A percentile compares a stretch with the other conserved stretches of the same genome.
Conservation (phyloP, 1,284 basidiomycete species). For the Stygiomarasmius scandens region DNA sequence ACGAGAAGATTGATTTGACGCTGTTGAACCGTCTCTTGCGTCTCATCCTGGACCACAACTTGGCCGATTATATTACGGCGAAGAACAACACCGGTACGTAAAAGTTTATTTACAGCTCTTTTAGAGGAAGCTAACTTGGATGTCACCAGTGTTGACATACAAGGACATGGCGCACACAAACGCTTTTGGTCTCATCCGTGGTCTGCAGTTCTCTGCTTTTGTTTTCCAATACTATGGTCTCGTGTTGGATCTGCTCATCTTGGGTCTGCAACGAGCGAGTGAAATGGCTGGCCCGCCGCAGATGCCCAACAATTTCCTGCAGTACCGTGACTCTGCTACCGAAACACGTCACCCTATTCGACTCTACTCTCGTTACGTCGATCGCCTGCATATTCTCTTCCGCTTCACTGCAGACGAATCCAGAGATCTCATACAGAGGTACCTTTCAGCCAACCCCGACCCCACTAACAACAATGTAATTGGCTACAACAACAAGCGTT, state of each 20-base stretch:
- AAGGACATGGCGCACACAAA: constrained; percentile 95
- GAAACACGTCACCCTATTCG: constrained; percentile 95
- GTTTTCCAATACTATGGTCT: constrained; percentile 97
- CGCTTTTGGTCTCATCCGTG: constrained; percentile 90
- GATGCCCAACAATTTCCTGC: constrained; percentile 95
- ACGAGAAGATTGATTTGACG: constrained; percentile 97
- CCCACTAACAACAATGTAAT: constrained; percentile 99
- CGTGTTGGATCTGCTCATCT: constrained; percentile 88
- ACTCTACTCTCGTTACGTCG: constrained; percentile 93
- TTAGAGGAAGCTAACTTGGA: not conserved
- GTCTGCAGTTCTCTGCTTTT: constrained; percentile 94
- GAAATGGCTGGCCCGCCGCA: constrained; percentile 97
- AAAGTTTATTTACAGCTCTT: not conserved
- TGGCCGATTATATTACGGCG: constrained; percentile 97
- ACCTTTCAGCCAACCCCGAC: constrained; percentile 95
- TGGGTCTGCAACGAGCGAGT: constrained; percentile 91
- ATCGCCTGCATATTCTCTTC: constrained; percentile 93
- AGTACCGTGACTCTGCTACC: constrained; percentile 90
- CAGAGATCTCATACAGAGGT: constrained; percentile 96
- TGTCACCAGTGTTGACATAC: constrained; percentile 74
- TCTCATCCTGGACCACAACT: constrained; percentile 94
- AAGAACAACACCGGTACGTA: constrained; percentile 87
- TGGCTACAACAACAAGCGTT: constrained; percentile 98
- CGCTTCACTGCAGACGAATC: constrained; percentile 98
- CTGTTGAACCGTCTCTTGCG: constrained; percentile 91